Percentiles rank a stretch among this genome's conserved stretches.
phyloP scores from a whole-genome alignment of 805 yeast genomes.

The Saturnispora diversa region DNA sequence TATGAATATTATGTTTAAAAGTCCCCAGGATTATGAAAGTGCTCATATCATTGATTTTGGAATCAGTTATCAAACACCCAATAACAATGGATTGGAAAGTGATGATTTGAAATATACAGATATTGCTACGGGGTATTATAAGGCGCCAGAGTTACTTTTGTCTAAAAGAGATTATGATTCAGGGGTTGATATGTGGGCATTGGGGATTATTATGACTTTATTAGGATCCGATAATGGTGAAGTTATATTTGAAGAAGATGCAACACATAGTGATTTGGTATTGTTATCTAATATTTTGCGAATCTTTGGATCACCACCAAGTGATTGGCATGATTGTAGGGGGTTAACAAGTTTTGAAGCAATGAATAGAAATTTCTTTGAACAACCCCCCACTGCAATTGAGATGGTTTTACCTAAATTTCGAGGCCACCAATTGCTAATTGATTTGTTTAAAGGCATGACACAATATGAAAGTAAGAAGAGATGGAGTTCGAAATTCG shows the following conservation, averaged over 20 bases:
- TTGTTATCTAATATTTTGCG: slow-evolving; percentile 47
- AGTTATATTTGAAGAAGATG: slow-evolving; percentile 33
- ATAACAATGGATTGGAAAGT: slow-evolving; percentile 66
- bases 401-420: slow-evolving; percentile 31
- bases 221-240: slow-evolving; percentile 36
- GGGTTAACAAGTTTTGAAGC: slow-evolving; percentile 31
- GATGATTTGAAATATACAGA: slow-evolving; percentile 38
- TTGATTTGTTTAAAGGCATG: slow-evolving; percentile 34
- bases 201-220: slow-evolving; percentile 54
- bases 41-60: slow-evolving; percentile 39
- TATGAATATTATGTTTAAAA: slow-evolving; percentile 42
- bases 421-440: slow-evolving; percentile 10
- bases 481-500: slow-evolving; percentile 28
- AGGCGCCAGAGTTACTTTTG: slow-evolving; percentile 67
- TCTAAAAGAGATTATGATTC: slow-evolving; percentile 47
- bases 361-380: slow-evolving; percentile 25
- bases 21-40: slow-evolving; percentile 14
- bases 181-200: slow-evolving; percentile 65
- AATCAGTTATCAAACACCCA: slow-evolving; percentile 30
- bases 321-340: slow-evolving; percentile 38
- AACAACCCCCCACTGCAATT: slow-evolving; percentile 19
- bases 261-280: slow-evolving; percentile 46
- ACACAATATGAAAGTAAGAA: slow-evolving; percentile 34
- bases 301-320: slow-evolving; percentile 58
- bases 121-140: slow-evolving; percentile 58